Percentiles rank a stretch among this genome's conserved stretches.
phyloP scores from a whole-genome alignment of 176 grass and related monocot species.

The Aegilops tauschii region DNA sequence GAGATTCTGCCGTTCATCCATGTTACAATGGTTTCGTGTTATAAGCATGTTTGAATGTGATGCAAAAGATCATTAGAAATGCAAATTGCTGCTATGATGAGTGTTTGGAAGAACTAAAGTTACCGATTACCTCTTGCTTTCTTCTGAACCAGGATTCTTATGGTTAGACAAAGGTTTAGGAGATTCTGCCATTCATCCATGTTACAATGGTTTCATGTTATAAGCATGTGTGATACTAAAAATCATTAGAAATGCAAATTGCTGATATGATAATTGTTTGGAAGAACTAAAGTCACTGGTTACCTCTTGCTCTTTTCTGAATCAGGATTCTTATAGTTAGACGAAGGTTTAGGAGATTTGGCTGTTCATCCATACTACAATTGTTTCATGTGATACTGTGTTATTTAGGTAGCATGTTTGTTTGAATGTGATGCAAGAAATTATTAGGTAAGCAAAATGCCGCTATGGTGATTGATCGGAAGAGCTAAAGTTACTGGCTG shows the following conservation, averaged over 20 bases:
- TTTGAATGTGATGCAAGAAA: background rate
- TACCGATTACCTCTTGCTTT: background rate
- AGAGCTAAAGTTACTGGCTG: slow-evolving; percentile 1
- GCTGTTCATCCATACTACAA: background rate
- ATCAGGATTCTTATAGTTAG: background rate
- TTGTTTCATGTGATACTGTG: too few species aligned
- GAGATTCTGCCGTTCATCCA: background rate
- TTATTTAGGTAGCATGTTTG: background rate
- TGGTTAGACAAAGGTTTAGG: background rate
- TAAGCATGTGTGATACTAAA: background rate
- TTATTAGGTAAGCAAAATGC: background rate
- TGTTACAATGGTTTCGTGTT: background rate
- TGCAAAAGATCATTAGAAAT: background rate
- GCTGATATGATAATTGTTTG: background rate
- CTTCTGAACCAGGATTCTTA: background rate
- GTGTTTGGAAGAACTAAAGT: slow-evolving; percentile 15
- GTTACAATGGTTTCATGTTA: background rate
- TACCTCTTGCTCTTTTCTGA: slow-evolving; percentile 21
- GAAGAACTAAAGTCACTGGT: background rate
- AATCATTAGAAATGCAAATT: background rate
- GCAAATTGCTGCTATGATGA: background rate
- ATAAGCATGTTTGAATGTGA: background rate
- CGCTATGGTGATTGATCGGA: background rate
- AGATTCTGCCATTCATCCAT: background rate
- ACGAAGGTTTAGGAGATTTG: background rate